These are phyloP conservation scores for Sambucus nigra DNA, from an alignment of 129 eudicot genomes.

Conservation along the genomic window DNA sequence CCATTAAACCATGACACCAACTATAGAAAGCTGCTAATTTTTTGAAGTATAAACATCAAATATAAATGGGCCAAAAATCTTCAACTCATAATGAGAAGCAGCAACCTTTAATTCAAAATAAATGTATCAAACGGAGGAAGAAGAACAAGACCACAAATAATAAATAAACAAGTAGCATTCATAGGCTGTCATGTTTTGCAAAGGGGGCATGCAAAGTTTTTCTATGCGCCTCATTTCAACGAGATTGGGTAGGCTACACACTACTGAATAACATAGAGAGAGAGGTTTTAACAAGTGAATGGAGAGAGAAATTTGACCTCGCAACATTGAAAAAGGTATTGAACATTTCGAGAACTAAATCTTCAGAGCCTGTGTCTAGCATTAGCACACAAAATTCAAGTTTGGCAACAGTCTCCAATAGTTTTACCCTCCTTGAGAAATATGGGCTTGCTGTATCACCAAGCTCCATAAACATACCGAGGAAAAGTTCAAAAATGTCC, in stretches of 20 bases:
- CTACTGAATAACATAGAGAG: not conserved
- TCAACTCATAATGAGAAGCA: too few relatives aligned
- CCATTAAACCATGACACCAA: too few relatives aligned
- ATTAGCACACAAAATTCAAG: conserved; percentile 62
- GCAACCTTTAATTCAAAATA: not conserved
- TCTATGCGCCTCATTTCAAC: not conserved
- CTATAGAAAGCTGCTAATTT: too few relatives aligned
- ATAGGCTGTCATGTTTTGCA: too few relatives aligned
- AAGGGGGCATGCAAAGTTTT: too few relatives aligned
- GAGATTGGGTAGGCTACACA: not conserved
- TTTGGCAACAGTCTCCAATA: conserved; percentile 76
- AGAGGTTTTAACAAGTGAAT: not conserved
- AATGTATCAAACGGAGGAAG: not conserved
- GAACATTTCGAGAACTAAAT: conserved; percentile 71
- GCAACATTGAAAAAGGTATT: conserved; percentile 51
- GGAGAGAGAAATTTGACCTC: conserved; percentile 33
- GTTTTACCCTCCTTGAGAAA: conserved; percentile 51
- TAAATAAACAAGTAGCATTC: too few relatives aligned
- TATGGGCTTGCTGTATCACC: conserved; percentile 53
- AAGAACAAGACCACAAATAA: not conserved
- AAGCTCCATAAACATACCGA: conserved; percentile 74
- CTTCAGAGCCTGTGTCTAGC: conserved; percentile 76
- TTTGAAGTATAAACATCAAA: too few relatives aligned
- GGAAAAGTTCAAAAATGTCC: conserved; percentile 69
- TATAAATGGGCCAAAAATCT: too few relatives aligned